Evolutionary conservation across 257 asterid species (phyloP), one percentile per base, ranked within the genome.

Genomic region (Parsonsia alboflavescens): DNA sequence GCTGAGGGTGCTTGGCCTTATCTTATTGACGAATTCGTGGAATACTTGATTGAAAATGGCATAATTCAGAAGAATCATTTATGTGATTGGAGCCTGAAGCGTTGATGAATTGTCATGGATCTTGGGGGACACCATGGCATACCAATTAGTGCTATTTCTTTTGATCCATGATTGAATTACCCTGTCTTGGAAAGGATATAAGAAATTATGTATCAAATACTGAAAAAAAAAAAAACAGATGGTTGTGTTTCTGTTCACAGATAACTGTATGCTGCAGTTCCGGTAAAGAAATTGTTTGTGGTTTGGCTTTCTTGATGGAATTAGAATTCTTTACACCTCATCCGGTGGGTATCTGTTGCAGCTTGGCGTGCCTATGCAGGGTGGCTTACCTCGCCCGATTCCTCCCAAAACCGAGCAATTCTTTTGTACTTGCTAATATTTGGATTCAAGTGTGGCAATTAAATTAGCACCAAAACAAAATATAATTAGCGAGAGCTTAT

Each of bases 1-100:
- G 91, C 97, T 17, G 97, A 92, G 36, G 98, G 99, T 72, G 99
- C 99, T 46, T 95, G 99, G 99, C 99, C 99, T 5, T 95, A 95
- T 79, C 94, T 95, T 78, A 92, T 92, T 57, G 99, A 95, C 73
- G 99, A 95, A 84, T 92, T 95, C 80, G 99, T 90, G 16, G 99
- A 95, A 79, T 92, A 90, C 84, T 81, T 95, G 83, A 82, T 73
- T 28, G 97, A 92, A 79, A 86, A 87, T 78, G 92, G 87, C 73
- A 49, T 92, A 70, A 83, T 88, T 52, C 90, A 88, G 76, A 87
- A 88, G 80, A 92, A 90, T 59, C 85, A 84, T 82, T 78, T 87
- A 80, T 82, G 71, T 78, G 96, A 86, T 76, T 93, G 92, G 93
- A 88, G 85, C 88, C 87, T 78, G 82, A 83, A 86, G 75, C 79